Evolutionary conservation across 148 eudicot species (phyloP).

Genomic region (Spergularia marina): DNA sequence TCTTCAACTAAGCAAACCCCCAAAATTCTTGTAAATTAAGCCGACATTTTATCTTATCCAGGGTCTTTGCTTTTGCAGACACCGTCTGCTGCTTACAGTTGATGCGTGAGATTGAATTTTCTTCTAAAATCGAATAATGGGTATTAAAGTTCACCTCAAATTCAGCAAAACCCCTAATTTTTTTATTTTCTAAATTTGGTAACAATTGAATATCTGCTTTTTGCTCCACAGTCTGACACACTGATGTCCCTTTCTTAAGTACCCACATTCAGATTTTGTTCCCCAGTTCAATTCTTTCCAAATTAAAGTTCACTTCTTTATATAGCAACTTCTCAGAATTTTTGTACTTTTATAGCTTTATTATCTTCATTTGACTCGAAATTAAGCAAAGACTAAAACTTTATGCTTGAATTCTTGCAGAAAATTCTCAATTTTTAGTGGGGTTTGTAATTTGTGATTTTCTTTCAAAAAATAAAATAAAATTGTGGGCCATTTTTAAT

Average conservation of each 20-base stretch:
- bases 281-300: background rate
- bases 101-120: constrained; percentile 15
- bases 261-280: constrained; percentile 22
- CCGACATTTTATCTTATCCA: background rate
- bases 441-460: background rate
- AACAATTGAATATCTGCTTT: background rate
- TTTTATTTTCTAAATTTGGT: background rate
- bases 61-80: constrained; percentile 11
- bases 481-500: constrained; percentile 18
- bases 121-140: background rate
- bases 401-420: background rate
- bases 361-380: background rate
- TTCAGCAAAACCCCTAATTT: constrained; percentile 1
- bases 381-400: background rate
- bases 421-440: background rate
- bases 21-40: background rate
- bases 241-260: constrained; percentile 14
- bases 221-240: constrained; percentile 18
- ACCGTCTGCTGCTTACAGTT: background rate
- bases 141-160: constrained; percentile 8
- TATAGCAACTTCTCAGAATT: background rate
- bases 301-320: background rate
- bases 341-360: background rate
- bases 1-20: background rate
- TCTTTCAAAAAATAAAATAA: too few relatives aligned